phyloP scores from a whole-genome alignment of 2,329 filamentous ascomycete genomes.

The Elsinoe necatrix region DNA sequence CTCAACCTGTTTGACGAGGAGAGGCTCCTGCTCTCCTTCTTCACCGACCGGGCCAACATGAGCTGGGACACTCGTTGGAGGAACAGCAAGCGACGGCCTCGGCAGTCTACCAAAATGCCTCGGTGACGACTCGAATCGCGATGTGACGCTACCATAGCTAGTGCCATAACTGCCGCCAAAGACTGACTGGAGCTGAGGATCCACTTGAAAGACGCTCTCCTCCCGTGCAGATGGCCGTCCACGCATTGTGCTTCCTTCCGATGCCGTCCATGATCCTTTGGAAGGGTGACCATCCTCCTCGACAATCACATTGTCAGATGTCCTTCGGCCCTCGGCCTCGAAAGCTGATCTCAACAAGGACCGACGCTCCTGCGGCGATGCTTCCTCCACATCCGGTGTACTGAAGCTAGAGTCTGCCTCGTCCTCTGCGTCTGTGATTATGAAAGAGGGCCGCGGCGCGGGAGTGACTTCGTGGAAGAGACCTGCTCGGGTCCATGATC shows the following conservation, averaged over 20 bases:
- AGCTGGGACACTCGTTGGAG: neutral
- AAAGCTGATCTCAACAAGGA: constrained; percentile 37
- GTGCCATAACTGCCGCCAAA: constrained; percentile 64
- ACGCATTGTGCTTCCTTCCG: constrained; percentile 17
- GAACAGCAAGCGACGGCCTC: constrained; percentile 35
- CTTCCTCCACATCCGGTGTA: constrained; percentile 23
- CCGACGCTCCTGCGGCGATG: constrained; percentile 32
- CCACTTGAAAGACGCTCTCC: constrained; percentile 41
- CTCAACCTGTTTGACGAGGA: constrained; percentile 82
- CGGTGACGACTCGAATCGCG: constrained; percentile 48
- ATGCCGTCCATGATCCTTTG: constrained; percentile 23
- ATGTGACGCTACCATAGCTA: constrained; percentile 52
- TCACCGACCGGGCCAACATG: constrained; percentile 1
- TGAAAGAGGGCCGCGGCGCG: constrained; percentile 60
- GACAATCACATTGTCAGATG: constrained; percentile 32
- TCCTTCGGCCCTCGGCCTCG: constrained; percentile 29
- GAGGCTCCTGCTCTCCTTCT: constrained; percentile 51
- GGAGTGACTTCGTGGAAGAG: constrained; percentile 82
- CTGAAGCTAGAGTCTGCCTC: constrained; percentile 35
- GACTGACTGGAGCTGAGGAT: constrained; percentile 53
- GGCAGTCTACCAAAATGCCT: constrained; percentile 47
- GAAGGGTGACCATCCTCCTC: constrained; percentile 36
- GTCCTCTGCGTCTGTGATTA: constrained; percentile 41
- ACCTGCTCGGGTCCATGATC: constrained; percentile 85
- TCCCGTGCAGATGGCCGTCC: constrained; percentile 26